phyloP scores from a whole-genome alignment of 768 basidiomycete genomes.

The Thelephora aurantiotincta region DNA sequence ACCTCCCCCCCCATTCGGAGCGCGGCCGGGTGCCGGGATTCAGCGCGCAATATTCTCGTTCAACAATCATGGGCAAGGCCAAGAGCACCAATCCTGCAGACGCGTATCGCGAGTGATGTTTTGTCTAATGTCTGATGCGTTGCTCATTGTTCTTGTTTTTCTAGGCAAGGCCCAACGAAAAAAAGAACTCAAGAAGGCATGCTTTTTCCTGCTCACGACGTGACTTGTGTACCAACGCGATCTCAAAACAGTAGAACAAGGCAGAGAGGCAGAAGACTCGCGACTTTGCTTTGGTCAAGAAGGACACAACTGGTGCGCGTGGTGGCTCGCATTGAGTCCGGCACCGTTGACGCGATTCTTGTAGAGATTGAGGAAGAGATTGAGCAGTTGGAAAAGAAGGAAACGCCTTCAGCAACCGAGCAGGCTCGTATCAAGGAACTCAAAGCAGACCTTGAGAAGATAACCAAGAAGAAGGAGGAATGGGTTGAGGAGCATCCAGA shows the following conservation, averaged over 20 bases:
- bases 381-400: slow-evolving; percentile 39
- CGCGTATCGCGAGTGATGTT: slow-evolving; percentile 53
- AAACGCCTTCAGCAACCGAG: slow-evolving; percentile 33
- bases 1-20: neutral
- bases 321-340: neutral
- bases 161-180: slow-evolving; percentile 85
- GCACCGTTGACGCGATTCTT: neutral
- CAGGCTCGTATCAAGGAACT: slow-evolving; percentile 55
- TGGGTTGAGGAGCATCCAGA: slow-evolving; percentile 92
- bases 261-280: slow-evolving; percentile 63
- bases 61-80: slow-evolving; percentile 55
- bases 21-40: too few relatives aligned
- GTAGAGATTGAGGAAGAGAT: slow-evolving; percentile 78
- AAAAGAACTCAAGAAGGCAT: slow-evolving; percentile 91
- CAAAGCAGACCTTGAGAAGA: slow-evolving; percentile 64
- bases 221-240: slow-evolving; percentile 4
- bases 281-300: slow-evolving; percentile 88
- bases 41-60: too few relatives aligned
- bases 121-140: neutral
- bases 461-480: slow-evolving; percentile 80
- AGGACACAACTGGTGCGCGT: slow-evolving; percentile 68
- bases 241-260: slow-evolving; percentile 74
- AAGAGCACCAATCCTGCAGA: slow-evolving; percentile 92
- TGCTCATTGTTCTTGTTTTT: neutral
- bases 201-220: slow-evolving; percentile 10